Conservation (phyloP, 345 rosid genomes). For the Lumnitzera littorea region DNA sequence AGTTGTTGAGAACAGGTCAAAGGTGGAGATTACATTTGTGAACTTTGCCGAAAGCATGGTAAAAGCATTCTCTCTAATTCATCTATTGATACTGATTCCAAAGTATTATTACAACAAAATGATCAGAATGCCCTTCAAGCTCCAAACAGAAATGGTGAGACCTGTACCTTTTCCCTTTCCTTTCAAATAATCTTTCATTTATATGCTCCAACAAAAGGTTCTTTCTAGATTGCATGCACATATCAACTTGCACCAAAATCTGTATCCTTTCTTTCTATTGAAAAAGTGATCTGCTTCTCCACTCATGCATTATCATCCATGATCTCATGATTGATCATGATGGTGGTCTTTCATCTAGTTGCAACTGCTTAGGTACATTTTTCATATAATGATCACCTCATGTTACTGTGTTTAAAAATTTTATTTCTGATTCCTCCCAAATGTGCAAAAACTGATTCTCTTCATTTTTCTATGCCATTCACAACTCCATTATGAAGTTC, state of each 20-base stretch:
- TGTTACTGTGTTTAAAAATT: not conserved
- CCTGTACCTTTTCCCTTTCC: constrained; percentile 24
- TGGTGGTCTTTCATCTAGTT: too few relatives aligned
- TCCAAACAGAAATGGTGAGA: constrained; percentile 52
- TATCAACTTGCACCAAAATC: too few relatives aligned
- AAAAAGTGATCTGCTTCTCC: too few relatives aligned
- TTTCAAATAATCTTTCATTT: not conserved
- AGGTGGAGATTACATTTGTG: constrained; percentile 52
- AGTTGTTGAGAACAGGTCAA: constrained; percentile 37
- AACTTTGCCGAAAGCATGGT: constrained; percentile 74
- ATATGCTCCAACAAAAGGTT: too few relatives aligned
- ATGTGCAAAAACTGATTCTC: too few relatives aligned
- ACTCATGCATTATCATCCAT: too few relatives aligned
- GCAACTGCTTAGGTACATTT: too few relatives aligned
- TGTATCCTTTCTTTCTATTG: too few relatives aligned
- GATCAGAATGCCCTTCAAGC: constrained; percentile 13
- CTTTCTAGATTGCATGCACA: too few relatives aligned
- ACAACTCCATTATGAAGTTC: not conserved
- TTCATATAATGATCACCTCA: too few relatives aligned
- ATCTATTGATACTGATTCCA: constrained; percentile 11
- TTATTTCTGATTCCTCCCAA: not conserved
- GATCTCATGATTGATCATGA: too few relatives aligned
- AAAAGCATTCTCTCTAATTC: constrained; percentile 16
- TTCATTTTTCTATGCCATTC: too few relatives aligned
- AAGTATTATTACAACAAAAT: constrained; percentile 7